These are phyloP conservation scores for Abrus precatorius DNA, from an alignment of 306 rosid species.

Conservation along the genomic window DNA sequence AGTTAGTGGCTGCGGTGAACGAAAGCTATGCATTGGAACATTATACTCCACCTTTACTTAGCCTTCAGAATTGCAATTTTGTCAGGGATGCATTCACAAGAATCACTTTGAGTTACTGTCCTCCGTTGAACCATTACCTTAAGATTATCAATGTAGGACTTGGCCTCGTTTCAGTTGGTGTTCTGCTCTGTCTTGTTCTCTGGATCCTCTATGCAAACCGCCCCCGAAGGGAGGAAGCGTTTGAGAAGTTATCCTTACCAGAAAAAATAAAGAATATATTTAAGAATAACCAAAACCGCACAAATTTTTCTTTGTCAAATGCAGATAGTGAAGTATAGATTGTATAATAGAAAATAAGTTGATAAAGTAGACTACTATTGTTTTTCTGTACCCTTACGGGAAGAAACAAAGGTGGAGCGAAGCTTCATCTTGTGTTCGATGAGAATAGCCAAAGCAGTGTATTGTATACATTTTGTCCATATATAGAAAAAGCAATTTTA, in stretches of 20 bases:
- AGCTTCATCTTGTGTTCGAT: slow-evolving; percentile 62
- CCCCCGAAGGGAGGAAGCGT: slow-evolving; percentile 87
- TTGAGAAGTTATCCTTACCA: slow-evolving; percentile 65
- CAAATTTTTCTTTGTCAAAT: slow-evolving; percentile 49
- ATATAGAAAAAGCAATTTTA: slow-evolving; percentile 40
- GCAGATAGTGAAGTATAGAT: slow-evolving; percentile 53
- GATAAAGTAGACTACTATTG: slow-evolving; percentile 22
- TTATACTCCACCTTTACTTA: slow-evolving; percentile 83
- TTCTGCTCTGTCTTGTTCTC: slow-evolving; percentile 87
- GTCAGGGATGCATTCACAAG: slow-evolving; percentile 83
- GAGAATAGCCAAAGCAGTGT: slow-evolving; percentile 41
- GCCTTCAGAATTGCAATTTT: slow-evolving; percentile 92
- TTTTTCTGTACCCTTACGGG: slow-evolving; percentile 40
- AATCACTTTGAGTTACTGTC: slow-evolving; percentile 79
- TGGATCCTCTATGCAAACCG: slow-evolving; percentile 97
- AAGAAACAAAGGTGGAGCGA: slow-evolving; percentile 77
- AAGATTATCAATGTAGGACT: slow-evolving; percentile 80
- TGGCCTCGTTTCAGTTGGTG: slow-evolving; percentile 88
- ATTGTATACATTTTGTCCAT: slow-evolving; percentile 38
- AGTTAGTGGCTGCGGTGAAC: slow-evolving; percentile 80
- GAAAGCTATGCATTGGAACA: slow-evolving; percentile 95
- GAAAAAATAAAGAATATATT: slow-evolving; percentile 54
- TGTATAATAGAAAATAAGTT: slow-evolving; percentile 44
- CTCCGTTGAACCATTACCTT: slow-evolving; percentile 77
- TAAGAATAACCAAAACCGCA: slow-evolving; percentile 21